phyloP scores from a whole-genome alignment of 129 eudicot genomes.

The Apium graveolens region DNA sequence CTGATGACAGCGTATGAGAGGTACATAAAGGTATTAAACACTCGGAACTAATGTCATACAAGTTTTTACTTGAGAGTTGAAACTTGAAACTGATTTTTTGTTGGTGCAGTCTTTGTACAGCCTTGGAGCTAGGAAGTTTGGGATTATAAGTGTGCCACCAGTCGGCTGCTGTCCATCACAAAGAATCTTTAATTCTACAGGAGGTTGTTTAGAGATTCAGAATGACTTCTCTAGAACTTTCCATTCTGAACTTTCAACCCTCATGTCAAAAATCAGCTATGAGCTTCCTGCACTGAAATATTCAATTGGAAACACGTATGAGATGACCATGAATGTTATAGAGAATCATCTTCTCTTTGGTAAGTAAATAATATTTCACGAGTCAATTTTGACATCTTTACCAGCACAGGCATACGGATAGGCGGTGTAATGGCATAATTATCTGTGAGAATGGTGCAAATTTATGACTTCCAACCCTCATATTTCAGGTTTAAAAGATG shows the following conservation, averaged over 20 bases:
- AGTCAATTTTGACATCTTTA: neutral
- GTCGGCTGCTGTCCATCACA: constrained; percentile 66
- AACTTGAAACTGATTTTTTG: constrained; percentile 5
- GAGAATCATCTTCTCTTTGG: constrained; percentile 35
- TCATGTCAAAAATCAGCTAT: constrained; percentile 28
- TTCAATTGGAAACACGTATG: constrained; percentile 55
- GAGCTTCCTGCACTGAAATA: constrained; percentile 47
- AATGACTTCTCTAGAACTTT: constrained; percentile 44
- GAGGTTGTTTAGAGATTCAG: constrained; percentile 43
- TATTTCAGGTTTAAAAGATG: constrained; percentile 36
- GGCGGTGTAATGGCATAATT: neutral
- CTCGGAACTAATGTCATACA: neutral
- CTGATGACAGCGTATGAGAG: constrained; percentile 33
- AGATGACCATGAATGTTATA: constrained; percentile 50
- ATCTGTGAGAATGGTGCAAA: too few species aligned
- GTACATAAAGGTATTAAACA: constrained; percentile 25
- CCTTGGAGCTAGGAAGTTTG: constrained; percentile 70
- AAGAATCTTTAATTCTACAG: constrained; percentile 30
- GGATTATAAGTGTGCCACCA: constrained; percentile 53
- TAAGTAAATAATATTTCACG: constrained; percentile 16
- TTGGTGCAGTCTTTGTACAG: constrained; percentile 41
- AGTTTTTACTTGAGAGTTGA: neutral
- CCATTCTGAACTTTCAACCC: constrained; percentile 30
- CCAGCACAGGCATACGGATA: neutral
- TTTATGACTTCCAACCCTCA: neutral